Percentiles rank a stretch among this genome's conserved stretches.
Evolutionary conservation across 345 rosid genomes (phyloP).

Genomic region (Citrus sinensis): DVS_A1.0 CM039167.1:9386501-9387000

Average conservation of each 20-base stretch:
- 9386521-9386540: too few species aligned
- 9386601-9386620: background rate
- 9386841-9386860: slow-evolving; percentile 7
- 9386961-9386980: slow-evolving; percentile 13
- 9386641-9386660: slow-evolving; percentile 4
- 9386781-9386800: background rate
- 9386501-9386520: background rate
- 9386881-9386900: background rate
- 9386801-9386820: background rate
- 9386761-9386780: background rate
- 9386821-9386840: background rate
- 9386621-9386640: slow-evolving; percentile 16
- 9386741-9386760: slow-evolving; percentile 12
- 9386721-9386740: slow-evolving; percentile 12
- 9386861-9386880: slow-evolving; percentile 11
- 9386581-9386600: too few species aligned
- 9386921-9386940: slow-evolving; percentile 19
- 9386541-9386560: too few species aligned
- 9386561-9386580: too few species aligned
- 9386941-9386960: slow-evolving; percentile 11
- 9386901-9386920: slow-evolving; percentile 9
- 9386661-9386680: slow-evolving; percentile 4
- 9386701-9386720: slow-evolving; percentile 16
- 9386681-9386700: slow-evolving; percentile 11
- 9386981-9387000: slow-evolving; percentile 6